Conservation (phyloP, 805 yeast species). For the Hagleromyces aurorensis region DNA sequence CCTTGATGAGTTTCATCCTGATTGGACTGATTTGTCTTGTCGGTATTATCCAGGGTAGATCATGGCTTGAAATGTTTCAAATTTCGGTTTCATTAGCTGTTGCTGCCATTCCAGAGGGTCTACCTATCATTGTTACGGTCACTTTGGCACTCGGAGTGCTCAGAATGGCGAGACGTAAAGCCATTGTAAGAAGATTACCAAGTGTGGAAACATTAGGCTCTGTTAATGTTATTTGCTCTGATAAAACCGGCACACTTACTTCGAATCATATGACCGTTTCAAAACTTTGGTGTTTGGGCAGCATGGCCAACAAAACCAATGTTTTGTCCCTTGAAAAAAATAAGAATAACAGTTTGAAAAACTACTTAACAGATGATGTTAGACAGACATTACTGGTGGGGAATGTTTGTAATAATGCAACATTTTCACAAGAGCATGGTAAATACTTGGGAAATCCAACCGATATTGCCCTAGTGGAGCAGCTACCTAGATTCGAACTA, state of each 20-base stretch:
- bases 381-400: slow-evolving; percentile 53
- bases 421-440: slow-evolving; percentile 58
- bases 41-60: slow-evolving; percentile 86
- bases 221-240: slow-evolving; percentile 88
- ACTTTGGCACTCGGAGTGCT: slow-evolving; percentile 93
- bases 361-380: slow-evolving; percentile 47
- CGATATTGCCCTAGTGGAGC: slow-evolving; percentile 83
- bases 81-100: slow-evolving; percentile 96
- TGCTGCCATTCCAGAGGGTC: slow-evolving; percentile 98
- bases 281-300: slow-evolving; percentile 68
- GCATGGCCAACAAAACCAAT: slow-evolving; percentile 35
- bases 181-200: slow-evolving; percentile 89
- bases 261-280: slow-evolving; percentile 88
- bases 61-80: slow-evolving; percentile 97
- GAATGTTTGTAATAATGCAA: slow-evolving; percentile 67
- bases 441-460: slow-evolving; percentile 87
- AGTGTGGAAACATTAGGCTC: slow-evolving; percentile 93
- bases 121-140: slow-evolving; percentile 96
- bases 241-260: slow-evolving; percentile 86
- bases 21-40: slow-evolving; percentile 88
- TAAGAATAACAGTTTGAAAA: slow-evolving; percentile 33
- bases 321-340: slow-evolving; percentile 40
- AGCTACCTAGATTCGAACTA: slow-evolving; percentile 58
- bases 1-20: slow-evolving; percentile 73
- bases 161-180: slow-evolving; percentile 91